These are phyloP conservation scores for Apostasia ramifera DNA, from an alignment of 106 monocot species.

Conservation along the genomic window DNA sequence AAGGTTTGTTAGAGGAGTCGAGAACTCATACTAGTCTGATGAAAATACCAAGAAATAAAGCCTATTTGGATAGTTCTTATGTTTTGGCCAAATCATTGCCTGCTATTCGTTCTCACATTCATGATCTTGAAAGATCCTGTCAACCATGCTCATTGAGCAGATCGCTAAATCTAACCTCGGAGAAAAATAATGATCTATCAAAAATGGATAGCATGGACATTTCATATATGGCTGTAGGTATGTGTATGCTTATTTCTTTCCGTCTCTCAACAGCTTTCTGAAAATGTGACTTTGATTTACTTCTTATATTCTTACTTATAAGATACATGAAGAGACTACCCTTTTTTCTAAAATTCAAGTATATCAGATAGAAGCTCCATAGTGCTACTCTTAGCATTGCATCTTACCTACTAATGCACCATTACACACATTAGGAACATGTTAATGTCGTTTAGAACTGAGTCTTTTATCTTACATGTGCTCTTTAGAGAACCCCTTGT, in stretches of 20 bases:
- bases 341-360: not conserved
- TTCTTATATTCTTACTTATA: not conserved
- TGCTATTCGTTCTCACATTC: slow-evolving; percentile 34
- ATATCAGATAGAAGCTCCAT: too few species aligned
- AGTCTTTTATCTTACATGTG: slow-evolving; percentile 5
- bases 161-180: slow-evolving; percentile 27
- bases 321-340: not conserved
- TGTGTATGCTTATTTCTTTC: not conserved
- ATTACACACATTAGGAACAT: not conserved
- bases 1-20: slow-evolving; percentile 5
- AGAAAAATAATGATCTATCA: slow-evolving; percentile 9
- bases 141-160: slow-evolving; percentile 24
- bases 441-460: not conserved
- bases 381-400: too few species aligned
- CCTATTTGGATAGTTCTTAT: slow-evolving; percentile 8
- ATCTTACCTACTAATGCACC: too few species aligned
- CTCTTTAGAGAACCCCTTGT: slow-evolving; percentile 53
- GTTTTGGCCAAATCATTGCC: slow-evolving; percentile 46
- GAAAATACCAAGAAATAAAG: slow-evolving; percentile 28
- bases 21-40: slow-evolving; percentile 27
- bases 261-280: not conserved
- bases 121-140: slow-evolving; percentile 47
- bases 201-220: slow-evolving; percentile 16
- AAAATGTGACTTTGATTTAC: not conserved
- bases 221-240: slow-evolving; percentile 36